Base-by-base conservation (phyloP, 2,329 filamentous ascomycete genomes). In the Fusarium begoniae region DNA sequence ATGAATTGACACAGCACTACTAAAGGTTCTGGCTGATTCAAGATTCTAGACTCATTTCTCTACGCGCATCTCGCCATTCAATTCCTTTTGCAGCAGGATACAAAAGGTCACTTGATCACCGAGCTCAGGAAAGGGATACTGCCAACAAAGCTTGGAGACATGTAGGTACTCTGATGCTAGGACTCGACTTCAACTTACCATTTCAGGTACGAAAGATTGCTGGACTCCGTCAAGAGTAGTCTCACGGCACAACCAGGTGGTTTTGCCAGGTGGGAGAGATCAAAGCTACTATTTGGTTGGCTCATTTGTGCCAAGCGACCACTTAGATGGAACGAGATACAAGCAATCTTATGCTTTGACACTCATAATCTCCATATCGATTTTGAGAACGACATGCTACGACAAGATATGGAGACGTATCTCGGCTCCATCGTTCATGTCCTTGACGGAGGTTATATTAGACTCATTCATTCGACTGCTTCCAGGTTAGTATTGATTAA, bases 391-490 rank as follows among this genome's bases (percentile, higher is more conserved):
- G 9, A 54, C 2, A 68, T 68, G 66, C 1, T 68, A 4, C 48
- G 55, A 4, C 55, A 68, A 0, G 66, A 68, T 8, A 26, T 68
- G 6, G 66, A 68, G 18, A 30, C 4, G 1, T 68, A 68, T n/a
- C 45, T 69, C 2, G 66, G 66, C 4, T 69, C 63, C 4, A 68
- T 69, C 2, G 30, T 69, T 0, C 66, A 68, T 35, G 48, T 69
- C 0, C 22, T 69, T 1, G 30, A 55, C 8, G 66, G 63, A 1
- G 66, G 58, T 0, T 28, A 69, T 3, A 69, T 69, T 2, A 20
- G 63, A 18, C 43, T 69, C 0, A 48, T 69, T 2, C 66, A 69
- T 14, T 62, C 66, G 6, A 69, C 41, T 3, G 66, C 66, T 1
- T 3, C 47, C 41, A 51, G 40, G 66, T 30, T 0, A 17, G 63